Conservation (phyloP, 306 rosid species). For the Datisca glomerata region DNA sequence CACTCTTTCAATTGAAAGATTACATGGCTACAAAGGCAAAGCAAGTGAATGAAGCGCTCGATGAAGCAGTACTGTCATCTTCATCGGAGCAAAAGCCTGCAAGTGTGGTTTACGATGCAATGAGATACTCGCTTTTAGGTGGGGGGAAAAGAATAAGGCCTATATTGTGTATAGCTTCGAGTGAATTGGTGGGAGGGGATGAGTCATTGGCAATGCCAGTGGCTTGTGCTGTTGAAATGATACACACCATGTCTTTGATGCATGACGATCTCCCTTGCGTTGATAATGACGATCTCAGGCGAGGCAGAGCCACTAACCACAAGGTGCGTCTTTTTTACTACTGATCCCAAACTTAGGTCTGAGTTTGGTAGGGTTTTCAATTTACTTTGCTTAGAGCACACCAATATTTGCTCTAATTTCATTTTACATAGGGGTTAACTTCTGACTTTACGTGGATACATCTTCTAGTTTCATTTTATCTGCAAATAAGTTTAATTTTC, state of each 20-base stretch:
- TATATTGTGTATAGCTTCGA: conserved; percentile 18
- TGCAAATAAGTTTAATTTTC: too few species aligned
- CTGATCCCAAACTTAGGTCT: too few species aligned
- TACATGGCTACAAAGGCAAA: conserved; percentile 19
- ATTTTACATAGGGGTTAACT: too few species aligned
- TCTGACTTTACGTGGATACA: too few species aligned
- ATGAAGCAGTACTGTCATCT: conserved; percentile 27
- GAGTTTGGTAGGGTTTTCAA: too few species aligned
- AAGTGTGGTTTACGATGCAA: conserved; percentile 20
- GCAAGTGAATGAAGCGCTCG: conserved; percentile 12
- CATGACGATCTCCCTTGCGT: conserved; percentile 34
- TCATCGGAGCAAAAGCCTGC: conserved; percentile 9
- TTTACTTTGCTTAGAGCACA: too few species aligned
- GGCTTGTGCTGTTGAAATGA: conserved; percentile 29
- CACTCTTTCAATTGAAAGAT: conserved; percentile 9
- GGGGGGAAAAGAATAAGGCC: conserved; percentile 21
- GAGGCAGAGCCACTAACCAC: conserved; percentile 18
- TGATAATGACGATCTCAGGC: conserved; percentile 21
- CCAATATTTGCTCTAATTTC: too few species aligned
- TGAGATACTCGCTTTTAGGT: conserved; percentile 19
- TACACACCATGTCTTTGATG: conserved; percentile 18
- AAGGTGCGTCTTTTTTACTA: too few species aligned
- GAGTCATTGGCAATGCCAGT: conserved; percentile 14
- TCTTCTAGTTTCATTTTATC: too few species aligned
- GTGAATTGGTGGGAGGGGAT: conserved; percentile 30